Base-by-base conservation (phyloP, 768 basidiomycete genomes). In the Clitopilus hobsonii region DNA sequence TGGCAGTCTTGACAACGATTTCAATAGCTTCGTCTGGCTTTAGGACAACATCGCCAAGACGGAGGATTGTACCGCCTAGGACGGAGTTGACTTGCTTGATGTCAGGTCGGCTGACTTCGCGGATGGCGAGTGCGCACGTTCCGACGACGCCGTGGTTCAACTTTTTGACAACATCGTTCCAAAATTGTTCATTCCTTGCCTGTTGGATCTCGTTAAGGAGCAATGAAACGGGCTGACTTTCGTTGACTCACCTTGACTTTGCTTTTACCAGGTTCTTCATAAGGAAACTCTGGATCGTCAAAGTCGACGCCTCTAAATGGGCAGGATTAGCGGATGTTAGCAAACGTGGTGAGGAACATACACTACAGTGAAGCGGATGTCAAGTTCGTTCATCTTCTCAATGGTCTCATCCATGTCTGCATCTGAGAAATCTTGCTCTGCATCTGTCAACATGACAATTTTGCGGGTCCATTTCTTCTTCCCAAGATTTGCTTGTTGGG, bases 391-490 rank as follows among this genome's bases (percentile, higher is more conserved):
- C 73, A 98, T 82, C 61, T 88, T 88, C 38, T 74, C 65, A 45
- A 80, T 80, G 1, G 83, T 88, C 0, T 70, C 74, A 60, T 91
- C 83, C 87, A 90, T 91, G 58, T 90, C 83, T 61, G 88, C 87
- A 2, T 84, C 63, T 62, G 89, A 85, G 54, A 89, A 82, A 2
- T 82, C 83, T 30, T 75, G 82, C 69, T 89, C 85, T 60, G 88
- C 95, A 62, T 98, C 93, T 0, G 96, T 98, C 18, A 98, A 67
- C 14, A 98, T 62, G 30, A 89, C 77, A 2, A 96, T 74, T 71
- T 89, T 94, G 52, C 91, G 82, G 1, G 88, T 89, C 92, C 92
- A 96, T 62, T 81, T 83, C 70, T 92, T 97, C 20, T 71, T 82
- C 26, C 67, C 76, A 29, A 94, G 76, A 62, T 90, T 82, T 1